Evolutionary conservation across 2,329 filamentous ascomycete species (phyloP), one percentile per base, ranked within the genome.

Genomic region (Penicillium concentricum): DNA sequence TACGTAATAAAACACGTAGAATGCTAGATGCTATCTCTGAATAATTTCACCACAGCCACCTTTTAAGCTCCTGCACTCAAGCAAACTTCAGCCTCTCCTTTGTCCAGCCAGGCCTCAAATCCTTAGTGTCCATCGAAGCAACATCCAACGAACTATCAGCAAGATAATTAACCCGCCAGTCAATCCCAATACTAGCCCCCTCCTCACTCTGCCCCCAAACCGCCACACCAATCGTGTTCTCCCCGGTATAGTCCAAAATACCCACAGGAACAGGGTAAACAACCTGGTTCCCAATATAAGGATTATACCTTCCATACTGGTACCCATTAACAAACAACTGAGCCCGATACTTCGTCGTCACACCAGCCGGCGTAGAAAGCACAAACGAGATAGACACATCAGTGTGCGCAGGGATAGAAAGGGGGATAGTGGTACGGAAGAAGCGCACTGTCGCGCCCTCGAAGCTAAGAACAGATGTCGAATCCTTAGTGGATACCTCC

Each of bases 301-400:
- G 83, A 57, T 82, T 81, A 64, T 81, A 87, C 8, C 82, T 78
- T 2, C 82, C 84, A 61, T 85, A 87, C 65, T 87, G 84, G 63
- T 87, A 87, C 0, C 85, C 85, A 54, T 87, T 87, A n/a, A 87
- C 79, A 54, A 84, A 87, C 2, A 87, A 67, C 62, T 85, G 78
- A 0, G 79, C 81, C 12, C 85, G 77, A 13, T 83, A 77, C 0
- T 77, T 75, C 16, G 73, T 70, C 6, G 61, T 58, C 7, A 47
- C 51, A 6, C 75, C 74, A 0, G 72, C 69, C 0, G 79, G 74
- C 0, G 81, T 79, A 0, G 76, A 78, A 2, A 87, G 71, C 3
- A 78, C 73, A 64, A 87, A 83, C 0, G 82, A 82, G 30, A 87
- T 75, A 0, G 82, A 82, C 0, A 84, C 80, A 54, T 87, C 84